phyloP scores from a whole-genome alignment of 2,329 filamentous ascomycete genomes.

The Botryotinia calthae region DNA sequence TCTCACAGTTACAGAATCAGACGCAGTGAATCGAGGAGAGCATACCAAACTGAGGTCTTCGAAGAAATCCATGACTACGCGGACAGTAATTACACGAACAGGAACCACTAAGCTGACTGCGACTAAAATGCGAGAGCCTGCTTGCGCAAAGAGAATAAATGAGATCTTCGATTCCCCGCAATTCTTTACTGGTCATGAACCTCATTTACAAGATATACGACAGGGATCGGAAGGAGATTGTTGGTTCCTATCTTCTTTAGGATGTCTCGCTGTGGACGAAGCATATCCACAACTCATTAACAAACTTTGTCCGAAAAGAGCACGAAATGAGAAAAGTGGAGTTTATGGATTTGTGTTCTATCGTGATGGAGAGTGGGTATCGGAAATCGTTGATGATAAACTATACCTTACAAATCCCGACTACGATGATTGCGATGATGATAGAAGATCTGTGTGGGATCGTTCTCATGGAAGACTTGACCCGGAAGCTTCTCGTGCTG shows the following conservation, averaged over 20 bases:
- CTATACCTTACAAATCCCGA: constrained; percentile 77
- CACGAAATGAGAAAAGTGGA: constrained; percentile 56
- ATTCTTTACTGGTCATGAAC: constrained; percentile 76
- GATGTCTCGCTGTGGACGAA: constrained; percentile 59
- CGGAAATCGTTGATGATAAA: constrained; percentile 87
- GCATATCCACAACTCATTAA: constrained; percentile 45
- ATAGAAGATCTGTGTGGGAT: constrained; percentile 46
- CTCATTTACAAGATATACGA: constrained; percentile 68
- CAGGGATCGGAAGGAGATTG: constrained; percentile 80
- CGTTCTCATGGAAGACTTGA: constrained; percentile 22
- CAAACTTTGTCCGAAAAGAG: constrained; percentile 41
- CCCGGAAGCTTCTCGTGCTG: constrained; percentile 40
- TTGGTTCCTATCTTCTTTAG: constrained; percentile 80
- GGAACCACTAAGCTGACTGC: constrained; percentile 19
- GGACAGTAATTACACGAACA: constrained; percentile 18
- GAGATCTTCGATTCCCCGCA: constrained; percentile 75
- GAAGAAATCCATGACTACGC: constrained; percentile 1
- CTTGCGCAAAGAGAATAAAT: constrained; percentile 57
- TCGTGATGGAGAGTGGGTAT: constrained; percentile 85
- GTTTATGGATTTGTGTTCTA: constrained; percentile 90
- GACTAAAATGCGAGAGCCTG: constrained; percentile 25
- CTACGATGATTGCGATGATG: constrained; percentile 72
- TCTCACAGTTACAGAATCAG: constrained; percentile 7
- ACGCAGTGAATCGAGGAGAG: not conserved
- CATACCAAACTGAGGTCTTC: not conserved